Evolutionary conservation across 2,329 filamentous ascomycete genomes (phyloP).

Genomic region (Colletotrichum euphorbiae): DNA sequence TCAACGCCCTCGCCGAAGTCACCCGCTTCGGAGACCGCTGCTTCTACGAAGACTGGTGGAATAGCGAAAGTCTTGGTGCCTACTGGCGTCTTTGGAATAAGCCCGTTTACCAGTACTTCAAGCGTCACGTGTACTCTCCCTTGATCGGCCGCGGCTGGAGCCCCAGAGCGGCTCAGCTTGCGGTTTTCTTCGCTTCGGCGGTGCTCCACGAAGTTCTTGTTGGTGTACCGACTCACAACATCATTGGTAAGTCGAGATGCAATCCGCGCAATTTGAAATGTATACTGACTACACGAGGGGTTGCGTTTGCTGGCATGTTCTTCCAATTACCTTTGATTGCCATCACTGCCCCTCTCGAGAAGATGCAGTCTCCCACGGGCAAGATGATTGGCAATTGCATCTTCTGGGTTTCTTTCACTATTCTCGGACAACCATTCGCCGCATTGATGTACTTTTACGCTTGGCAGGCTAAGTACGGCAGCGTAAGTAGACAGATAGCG

Average conservation of each 20-base stretch:
- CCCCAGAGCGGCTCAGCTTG: constrained; percentile 74
- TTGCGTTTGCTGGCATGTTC: constrained; percentile 95
- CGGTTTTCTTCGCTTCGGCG: constrained; percentile 90
- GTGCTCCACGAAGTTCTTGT: constrained; percentile 93
- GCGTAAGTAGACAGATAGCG: constrained; percentile 66
- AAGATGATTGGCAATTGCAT: constrained; percentile 90
- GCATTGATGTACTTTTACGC: constrained; percentile 96
- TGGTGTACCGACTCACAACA: constrained; percentile 92
- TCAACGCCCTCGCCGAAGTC: constrained; percentile 92
- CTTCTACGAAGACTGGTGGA: constrained; percentile 99
- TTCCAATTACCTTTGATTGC: constrained; percentile 89
- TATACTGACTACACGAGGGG: constrained; percentile 64
- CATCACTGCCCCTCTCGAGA: constrained; percentile 82
- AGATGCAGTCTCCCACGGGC: constrained; percentile 79
- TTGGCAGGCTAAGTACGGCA: constrained; percentile 98
- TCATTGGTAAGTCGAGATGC: constrained; percentile 72
- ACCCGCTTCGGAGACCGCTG: constrained; percentile 91
- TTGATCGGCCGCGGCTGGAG: constrained; percentile 87
- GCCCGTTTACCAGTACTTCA: constrained; percentile 97
- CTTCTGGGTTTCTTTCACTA: constrained; percentile 96
- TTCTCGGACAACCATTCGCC: constrained; percentile 93
- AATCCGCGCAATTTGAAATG: too few species aligned
- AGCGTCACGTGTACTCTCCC: constrained; percentile 90
- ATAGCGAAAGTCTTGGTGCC: constrained; percentile 82
- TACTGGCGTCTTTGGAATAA: constrained; percentile 99